A percentile compares a stretch with the other conserved stretches of the same genome.
phyloP scores from a whole-genome alignment of 2,329 filamentous ascomycete species.

The Cryphonectria parasitica region DNA sequence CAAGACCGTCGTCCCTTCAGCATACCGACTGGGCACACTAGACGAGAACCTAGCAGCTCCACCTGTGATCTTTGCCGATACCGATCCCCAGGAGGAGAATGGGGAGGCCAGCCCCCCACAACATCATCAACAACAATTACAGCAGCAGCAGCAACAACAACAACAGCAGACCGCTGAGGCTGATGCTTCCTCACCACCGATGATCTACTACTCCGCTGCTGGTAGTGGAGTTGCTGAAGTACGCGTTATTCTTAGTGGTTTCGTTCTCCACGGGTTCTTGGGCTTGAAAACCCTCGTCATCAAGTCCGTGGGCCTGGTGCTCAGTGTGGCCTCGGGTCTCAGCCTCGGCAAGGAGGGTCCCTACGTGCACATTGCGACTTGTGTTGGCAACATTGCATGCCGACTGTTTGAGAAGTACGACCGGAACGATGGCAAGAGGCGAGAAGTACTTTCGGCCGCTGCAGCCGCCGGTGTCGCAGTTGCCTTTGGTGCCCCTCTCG shows the following conservation, averaged over 20 bases:
- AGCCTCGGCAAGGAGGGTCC: conserved; percentile 94
- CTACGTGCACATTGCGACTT: conserved; percentile 96
- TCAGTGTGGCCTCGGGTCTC: conserved; percentile 90
- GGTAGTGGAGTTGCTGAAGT: conserved; percentile 97
- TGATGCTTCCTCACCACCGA: conserved; percentile 59
- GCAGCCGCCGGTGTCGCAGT: conserved; percentile 92
- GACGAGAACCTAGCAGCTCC: conserved; percentile 90
- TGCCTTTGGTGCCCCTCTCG: conserved; percentile 85
- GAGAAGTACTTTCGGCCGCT: conserved; percentile 91
- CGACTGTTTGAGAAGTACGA: conserved; percentile 95
- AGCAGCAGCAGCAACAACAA: conserved; percentile 18
- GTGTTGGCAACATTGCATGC: conserved; percentile 92
- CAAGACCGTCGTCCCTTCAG: conserved; percentile 92
- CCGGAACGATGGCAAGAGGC: conserved; percentile 88
- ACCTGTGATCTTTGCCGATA: conserved; percentile 44
- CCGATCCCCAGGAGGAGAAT: conserved; percentile 46
- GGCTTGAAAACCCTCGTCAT: conserved; percentile 84
- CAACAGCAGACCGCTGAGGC: conserved; percentile 37
- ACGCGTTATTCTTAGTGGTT: conserved; percentile 96
- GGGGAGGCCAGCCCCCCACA: conserved; percentile 46
- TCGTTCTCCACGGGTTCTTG: conserved; percentile 93
- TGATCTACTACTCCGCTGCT: conserved; percentile 94
- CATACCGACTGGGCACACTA: conserved; percentile 82
- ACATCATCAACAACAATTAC: conserved; percentile 26
- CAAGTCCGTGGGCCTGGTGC: conserved; percentile 80